These are phyloP conservation scores for Geotrichum klebahnii DNA, from an alignment of 1,139 yeast species.

Conservation along the genomic window DNA sequence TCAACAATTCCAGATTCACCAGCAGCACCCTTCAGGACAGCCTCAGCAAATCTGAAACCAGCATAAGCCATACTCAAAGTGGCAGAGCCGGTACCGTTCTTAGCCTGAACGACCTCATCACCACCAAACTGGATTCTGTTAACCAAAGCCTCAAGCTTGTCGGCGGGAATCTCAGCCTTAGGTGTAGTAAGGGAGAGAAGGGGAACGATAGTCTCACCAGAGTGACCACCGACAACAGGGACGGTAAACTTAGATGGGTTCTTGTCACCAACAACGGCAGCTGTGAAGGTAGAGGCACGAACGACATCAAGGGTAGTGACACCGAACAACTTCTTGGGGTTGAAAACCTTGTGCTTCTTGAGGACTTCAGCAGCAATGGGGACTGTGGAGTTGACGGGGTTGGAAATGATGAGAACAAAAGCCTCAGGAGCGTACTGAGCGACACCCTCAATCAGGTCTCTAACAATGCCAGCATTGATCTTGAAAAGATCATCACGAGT, in stretches of 20 bases:
- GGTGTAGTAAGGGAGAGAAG: constrained; percentile 62
- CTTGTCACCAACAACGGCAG: constrained; percentile 48
- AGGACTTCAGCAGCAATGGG: constrained; percentile 87
- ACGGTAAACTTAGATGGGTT: constrained; percentile 60
- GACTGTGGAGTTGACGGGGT: constrained; percentile 94
- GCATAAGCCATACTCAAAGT: constrained; percentile 97
- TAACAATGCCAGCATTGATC: constrained; percentile 87
- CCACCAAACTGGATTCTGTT: constrained; percentile 95
- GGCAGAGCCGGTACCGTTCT: constrained; percentile 92
- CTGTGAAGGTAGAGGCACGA: constrained; percentile 79
- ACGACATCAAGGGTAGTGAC: constrained; percentile 89
- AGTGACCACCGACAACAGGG: constrained; percentile 94
- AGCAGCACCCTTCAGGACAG: constrained; percentile 51
- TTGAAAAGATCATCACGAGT: constrained; percentile 92
- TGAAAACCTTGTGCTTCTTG: constrained; percentile 67
- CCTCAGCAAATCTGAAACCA: constrained; percentile 81
- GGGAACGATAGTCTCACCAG: constrained; percentile 92
- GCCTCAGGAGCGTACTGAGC: constrained; percentile 74
- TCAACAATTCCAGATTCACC: constrained; percentile 71
- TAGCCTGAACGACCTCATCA: constrained; percentile 94
- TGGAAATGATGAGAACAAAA: constrained; percentile 73
- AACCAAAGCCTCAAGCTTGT: constrained; percentile 60
- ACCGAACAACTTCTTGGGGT: constrained; percentile 81
- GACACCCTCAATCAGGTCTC: constrained; percentile 75
- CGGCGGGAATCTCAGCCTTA: constrained; percentile 44